Evolutionary conservation across 2,329 filamentous ascomycete genomes (phyloP).

Genomic region (Colletotrichum falcatum): DNA sequence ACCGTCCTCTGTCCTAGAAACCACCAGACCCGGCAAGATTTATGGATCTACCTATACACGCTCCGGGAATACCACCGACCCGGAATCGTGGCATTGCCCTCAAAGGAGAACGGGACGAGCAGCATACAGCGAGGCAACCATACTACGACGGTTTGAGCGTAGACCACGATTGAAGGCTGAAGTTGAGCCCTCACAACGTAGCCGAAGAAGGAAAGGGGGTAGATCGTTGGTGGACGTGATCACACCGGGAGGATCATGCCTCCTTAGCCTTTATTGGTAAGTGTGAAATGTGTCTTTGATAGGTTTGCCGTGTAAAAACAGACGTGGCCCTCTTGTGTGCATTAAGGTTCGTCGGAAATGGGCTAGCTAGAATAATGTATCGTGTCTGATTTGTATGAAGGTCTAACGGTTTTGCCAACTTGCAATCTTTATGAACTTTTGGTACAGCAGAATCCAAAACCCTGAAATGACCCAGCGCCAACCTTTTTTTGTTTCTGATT

Average conservation of each 20-base stretch:
- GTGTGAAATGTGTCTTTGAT: too few relatives aligned
- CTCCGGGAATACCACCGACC: background rate
- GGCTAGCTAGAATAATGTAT: background rate
- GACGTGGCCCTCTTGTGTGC: background rate
- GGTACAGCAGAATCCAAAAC: background rate
- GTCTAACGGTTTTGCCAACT: too few relatives aligned
- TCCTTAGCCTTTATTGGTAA: too few relatives aligned
- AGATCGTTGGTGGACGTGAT: background rate
- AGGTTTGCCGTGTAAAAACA: background rate
- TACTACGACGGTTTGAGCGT: too few relatives aligned
- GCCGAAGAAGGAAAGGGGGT: background rate
- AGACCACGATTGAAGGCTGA: background rate
- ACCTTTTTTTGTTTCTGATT: background rate
- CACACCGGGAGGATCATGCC: background rate
- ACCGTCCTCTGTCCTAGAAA: background rate
- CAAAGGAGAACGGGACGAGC: background rate
- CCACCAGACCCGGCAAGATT: too few relatives aligned
- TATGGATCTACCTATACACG: background rate
- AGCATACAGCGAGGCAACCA: background rate
- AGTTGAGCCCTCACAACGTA: background rate
- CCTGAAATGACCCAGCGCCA: background rate
- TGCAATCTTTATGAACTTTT: background rate
- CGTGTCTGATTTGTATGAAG: background rate
- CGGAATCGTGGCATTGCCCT: background rate
- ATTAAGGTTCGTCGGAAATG: background rate